These are phyloP conservation scores for Rubus idaeus DNA, from an alignment of 306 rosid species.

Conservation along the genomic window DNA sequence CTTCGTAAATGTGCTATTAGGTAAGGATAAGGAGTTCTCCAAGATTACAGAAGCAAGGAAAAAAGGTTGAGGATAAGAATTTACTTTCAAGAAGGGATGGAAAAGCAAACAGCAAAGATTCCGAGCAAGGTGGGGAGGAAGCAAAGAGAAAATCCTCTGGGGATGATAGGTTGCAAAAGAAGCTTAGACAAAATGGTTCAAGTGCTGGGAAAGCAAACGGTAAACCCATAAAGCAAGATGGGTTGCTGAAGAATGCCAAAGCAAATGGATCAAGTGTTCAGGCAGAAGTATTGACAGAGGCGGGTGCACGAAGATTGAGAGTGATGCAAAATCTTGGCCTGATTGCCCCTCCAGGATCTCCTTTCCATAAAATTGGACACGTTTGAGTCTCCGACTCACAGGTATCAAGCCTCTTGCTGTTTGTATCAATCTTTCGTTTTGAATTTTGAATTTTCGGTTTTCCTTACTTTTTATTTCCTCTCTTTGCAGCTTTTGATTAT, in stretches of 20 bases:
- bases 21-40: not conserved
- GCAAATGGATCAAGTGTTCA: not conserved
- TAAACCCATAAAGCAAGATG: conserved; percentile 3
- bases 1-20: conserved; percentile 5
- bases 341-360: conserved; percentile 61
- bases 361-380: conserved; percentile 35
- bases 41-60: not conserved
- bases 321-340: conserved; percentile 72
- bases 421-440: not conserved
- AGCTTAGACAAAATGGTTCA: not conserved
- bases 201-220: not conserved
- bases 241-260: conserved; percentile 5
- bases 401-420: not conserved
- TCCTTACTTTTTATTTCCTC: not conserved
- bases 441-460: not conserved
- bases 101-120: too few species aligned
- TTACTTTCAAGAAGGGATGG: too few species aligned
- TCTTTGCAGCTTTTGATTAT: not conserved
- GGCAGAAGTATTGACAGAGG: conserved; percentile 19
- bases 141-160: not conserved
- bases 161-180: not conserved
- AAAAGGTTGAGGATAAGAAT: not conserved
- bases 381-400: conserved; percentile 13
- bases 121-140: not conserved
- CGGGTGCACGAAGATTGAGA: conserved; percentile 53